These are phyloP conservation scores for Xylaria sp. DNA, from an alignment of 2,329 filamentous ascomycete genomes.

Conservation along the genomic window DNA sequence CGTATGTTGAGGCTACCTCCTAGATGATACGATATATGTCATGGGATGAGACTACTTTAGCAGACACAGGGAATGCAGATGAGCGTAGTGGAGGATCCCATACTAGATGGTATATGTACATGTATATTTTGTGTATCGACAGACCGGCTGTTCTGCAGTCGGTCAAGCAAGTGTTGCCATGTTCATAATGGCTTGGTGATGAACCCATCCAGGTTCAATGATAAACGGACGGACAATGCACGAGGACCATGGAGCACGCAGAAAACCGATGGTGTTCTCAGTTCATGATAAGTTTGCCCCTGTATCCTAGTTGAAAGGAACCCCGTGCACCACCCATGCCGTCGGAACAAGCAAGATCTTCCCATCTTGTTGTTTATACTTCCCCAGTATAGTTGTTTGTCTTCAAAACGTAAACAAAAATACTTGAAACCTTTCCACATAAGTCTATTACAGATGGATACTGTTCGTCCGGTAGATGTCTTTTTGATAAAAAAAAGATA, in stretches of 20 bases:
- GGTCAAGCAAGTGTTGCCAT: no score
- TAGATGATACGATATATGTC: no score
- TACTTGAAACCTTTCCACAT: background rate
- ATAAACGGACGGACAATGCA: background rate
- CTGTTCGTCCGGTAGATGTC: background rate
- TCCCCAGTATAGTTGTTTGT: conserved; percentile 7
- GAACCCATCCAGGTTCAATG: background rate
- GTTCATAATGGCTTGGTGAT: background rate
- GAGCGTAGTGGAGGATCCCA: background rate
- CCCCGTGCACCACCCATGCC: conserved; percentile 3
- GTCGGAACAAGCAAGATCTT: background rate
- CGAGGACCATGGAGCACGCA: background rate
- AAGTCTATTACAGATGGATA: background rate
- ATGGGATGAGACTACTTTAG: no score
- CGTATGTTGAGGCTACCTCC: no score
- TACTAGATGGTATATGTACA: background rate
- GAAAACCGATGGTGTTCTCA: background rate
- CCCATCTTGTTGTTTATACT: background rate
- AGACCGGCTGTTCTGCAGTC: background rate
- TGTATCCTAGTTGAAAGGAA: conserved; percentile 27
- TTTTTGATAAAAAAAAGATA: background rate
- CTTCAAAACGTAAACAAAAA: background rate
- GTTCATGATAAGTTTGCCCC: conserved; percentile 5
- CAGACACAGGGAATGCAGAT: no score
- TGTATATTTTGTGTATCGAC: background rate